phyloP scores from a whole-genome alignment of 148 eudicot species.

The Arbutus unedo region DNA sequence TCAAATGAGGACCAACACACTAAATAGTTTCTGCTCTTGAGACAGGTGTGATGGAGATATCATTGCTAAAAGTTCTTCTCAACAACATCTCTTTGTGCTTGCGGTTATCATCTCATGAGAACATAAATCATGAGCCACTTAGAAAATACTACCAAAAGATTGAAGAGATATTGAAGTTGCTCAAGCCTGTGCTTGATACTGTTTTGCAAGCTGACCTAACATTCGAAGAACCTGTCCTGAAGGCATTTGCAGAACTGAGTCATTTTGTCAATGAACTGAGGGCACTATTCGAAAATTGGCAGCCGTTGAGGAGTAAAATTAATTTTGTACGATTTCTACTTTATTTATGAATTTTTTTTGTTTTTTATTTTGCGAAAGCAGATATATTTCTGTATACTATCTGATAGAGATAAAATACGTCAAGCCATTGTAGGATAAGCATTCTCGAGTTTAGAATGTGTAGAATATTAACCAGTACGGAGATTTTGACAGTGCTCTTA shows the following conservation, averaged over 20 bases:
- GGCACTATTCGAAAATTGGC: constrained; percentile 72
- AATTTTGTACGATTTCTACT: constrained; percentile 57
- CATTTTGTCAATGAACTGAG: constrained; percentile 56
- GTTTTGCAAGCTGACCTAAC: constrained; percentile 52
- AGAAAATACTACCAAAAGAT: constrained; percentile 56
- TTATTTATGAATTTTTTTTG: constrained; percentile 10
- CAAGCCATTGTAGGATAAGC: not conserved
- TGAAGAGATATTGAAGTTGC: constrained; percentile 70
- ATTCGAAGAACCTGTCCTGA: constrained; percentile 53
- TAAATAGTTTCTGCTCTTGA: constrained; percentile 13
- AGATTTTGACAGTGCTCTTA: not conserved
- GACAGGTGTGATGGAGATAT: constrained; percentile 83
- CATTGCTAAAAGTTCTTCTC: constrained; percentile 66
- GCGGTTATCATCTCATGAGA: constrained; percentile 48
- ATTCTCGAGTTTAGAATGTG: not conserved
- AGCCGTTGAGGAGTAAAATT: constrained; percentile 79
- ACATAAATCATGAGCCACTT: constrained; percentile 50
- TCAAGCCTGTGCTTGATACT: constrained; percentile 72
- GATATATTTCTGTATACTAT: not conserved
- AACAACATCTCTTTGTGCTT: constrained; percentile 62
- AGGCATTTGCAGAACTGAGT: constrained; percentile 48
- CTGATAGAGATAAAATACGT: not conserved
- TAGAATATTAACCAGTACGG: not conserved
- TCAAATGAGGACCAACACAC: not conserved
- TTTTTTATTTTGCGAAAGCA: not conserved